Conservation (phyloP, 345 rosid species). For the Hypericum perforatum region DNA sequence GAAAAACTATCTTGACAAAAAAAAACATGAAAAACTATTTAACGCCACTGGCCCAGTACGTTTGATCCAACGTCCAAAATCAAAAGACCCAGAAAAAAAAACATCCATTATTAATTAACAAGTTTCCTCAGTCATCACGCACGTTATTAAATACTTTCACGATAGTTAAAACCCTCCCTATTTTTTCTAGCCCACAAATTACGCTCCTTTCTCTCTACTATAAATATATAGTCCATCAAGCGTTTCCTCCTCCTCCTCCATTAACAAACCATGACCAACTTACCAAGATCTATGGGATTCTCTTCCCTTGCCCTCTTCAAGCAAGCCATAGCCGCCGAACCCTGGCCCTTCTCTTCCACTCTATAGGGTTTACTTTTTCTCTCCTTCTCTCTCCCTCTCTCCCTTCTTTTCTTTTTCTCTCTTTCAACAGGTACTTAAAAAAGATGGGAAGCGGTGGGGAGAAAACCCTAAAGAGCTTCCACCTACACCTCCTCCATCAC, state of each 20-base stretch:
- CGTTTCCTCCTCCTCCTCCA: constrained; percentile 1
- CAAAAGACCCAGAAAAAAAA: neutral
- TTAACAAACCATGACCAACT: constrained; percentile 30
- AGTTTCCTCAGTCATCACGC: constrained; percentile 6
- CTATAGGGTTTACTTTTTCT: constrained; percentile 10
- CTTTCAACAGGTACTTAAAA: neutral
- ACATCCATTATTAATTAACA: too few relatives aligned
- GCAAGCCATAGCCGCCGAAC: constrained; percentile 25
- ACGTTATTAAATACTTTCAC: constrained; percentile 8
- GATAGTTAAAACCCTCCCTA: too few relatives aligned
- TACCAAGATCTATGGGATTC: constrained; percentile 23
- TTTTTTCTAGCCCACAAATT: too few relatives aligned
- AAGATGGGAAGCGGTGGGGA: constrained; percentile 32
- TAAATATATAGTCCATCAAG: neutral
- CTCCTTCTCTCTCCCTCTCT: neutral
- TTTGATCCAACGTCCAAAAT: constrained; percentile 16
- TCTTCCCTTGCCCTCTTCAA: constrained; percentile 25
- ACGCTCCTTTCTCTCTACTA: too few relatives aligned
- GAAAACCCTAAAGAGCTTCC: constrained; percentile 13
- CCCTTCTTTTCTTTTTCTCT: neutral
- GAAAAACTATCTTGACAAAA: too few relatives aligned
- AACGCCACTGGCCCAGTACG: neutral
- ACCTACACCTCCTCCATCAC: too few relatives aligned
- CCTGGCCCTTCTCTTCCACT: constrained; percentile 32
- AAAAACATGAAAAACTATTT: too few relatives aligned